Evolutionary conservation across 306 rosid genomes (phyloP), one percentile per base, ranked within the genome.

Genomic region (Cercis canadensis): DNA sequence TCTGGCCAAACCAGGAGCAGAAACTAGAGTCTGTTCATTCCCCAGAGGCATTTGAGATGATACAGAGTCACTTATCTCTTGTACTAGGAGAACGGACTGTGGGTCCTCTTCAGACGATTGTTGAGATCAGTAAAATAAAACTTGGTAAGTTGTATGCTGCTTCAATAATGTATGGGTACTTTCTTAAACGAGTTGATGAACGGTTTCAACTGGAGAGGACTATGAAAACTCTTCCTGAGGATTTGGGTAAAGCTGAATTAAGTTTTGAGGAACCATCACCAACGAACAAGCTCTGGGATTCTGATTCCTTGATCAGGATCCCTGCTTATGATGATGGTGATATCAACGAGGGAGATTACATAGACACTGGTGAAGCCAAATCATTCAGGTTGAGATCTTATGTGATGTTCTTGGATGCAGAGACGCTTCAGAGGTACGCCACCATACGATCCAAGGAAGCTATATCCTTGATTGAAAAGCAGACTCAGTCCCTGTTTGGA

Each of bases 81-180:
- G 96, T 91, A 11, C 83, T 94, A 40, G 96, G 89, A 16, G 99
- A 91, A n/a, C 75, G 90, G 37, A 45, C 69, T 19, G 96, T 89
- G 10, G 92, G 96, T 21, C 99, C 99, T 50, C 96, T 91, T 7
- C 82, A 85, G 75, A 62, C 92, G 31, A 37, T 65, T 57, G 87
- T 89, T 77, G 86, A 89, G 86, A 89, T 94, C 51, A 91, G 97
- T 81, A 94, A 91, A 84, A 87, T 94, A 34, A 94, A 91, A 74
- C 84, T 94, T 45, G 98, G 97, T 34, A 94, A 94, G 87, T 77
- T 94, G 54, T 94, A 94, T 81, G 98, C 98, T 53, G 96, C 98
- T 83, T 94, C 98, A 13, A 86, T 94, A 58, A 94, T 94, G 96
- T 94, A 94, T 14, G 98, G 98, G 61, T 94, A 94, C 75, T 94